Percentiles rank a stretch among this genome's conserved stretches.
Conservation (phyloP, 2,329 filamentous ascomycete genomes). For the Penicillium sp. region DNA sequence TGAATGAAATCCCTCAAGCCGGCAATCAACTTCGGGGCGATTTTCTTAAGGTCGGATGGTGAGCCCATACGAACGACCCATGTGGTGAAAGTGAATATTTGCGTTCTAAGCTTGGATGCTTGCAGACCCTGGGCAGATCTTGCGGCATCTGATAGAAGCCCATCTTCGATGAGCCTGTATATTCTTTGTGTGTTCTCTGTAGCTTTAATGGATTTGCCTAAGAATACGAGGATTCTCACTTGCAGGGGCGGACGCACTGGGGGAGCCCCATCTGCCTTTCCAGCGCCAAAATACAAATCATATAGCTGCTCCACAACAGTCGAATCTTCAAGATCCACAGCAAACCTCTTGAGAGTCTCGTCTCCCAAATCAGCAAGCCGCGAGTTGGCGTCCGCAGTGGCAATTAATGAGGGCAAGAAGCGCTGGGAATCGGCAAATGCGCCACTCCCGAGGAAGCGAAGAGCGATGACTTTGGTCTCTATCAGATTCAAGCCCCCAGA, state of each 20-base stretch:
- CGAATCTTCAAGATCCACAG: slow-evolving; percentile 68
- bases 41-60: slow-evolving; percentile 60
- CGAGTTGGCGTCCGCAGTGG: slow-evolving; percentile 79
- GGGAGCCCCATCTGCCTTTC: slow-evolving; percentile 45
- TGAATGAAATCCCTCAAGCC: slow-evolving; percentile 74
- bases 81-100: slow-evolving; percentile 82
- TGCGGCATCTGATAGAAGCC: slow-evolving; percentile 57
- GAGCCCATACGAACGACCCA: slow-evolving; percentile 80
- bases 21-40: slow-evolving; percentile 70
- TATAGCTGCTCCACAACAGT: slow-evolving; percentile 69
- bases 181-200: slow-evolving; percentile 71
- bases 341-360: slow-evolving; percentile 80
- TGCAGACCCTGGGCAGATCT: slow-evolving; percentile 66
- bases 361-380: slow-evolving; percentile 83
- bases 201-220: slow-evolving; percentile 76
- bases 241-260: slow-evolving; percentile 70
- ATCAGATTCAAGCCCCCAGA: slow-evolving; percentile 67
- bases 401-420: slow-evolving; percentile 80
- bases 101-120: slow-evolving; percentile 75
- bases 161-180: slow-evolving; percentile 68
- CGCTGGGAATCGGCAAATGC: slow-evolving; percentile 83
- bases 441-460: slow-evolving; percentile 77
- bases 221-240: slow-evolving; percentile 72
- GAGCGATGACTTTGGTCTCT: slow-evolving; percentile 70
- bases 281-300: slow-evolving; percentile 69